phyloP scores from a whole-genome alignment of 768 basidiomycete genomes.

The Russula sp. region DNA sequence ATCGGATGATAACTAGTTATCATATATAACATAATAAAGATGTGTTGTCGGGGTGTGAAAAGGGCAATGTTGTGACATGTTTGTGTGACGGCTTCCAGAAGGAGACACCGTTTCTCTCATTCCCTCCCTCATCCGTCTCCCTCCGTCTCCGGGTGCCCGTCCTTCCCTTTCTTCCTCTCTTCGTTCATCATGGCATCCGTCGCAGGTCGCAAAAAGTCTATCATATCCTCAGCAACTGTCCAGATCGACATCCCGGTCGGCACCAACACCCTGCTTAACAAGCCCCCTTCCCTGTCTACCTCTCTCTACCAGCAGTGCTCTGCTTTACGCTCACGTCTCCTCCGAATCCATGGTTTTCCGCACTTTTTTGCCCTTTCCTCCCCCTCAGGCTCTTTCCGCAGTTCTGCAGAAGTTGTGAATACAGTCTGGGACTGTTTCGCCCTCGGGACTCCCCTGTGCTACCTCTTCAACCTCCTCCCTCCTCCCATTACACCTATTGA shows the following conservation, averaged over 20 bases:
- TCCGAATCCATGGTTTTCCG: slow-evolving; percentile 69
- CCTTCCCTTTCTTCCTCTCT: slow-evolving; percentile 4
- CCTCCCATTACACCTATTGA: slow-evolving; percentile 33
- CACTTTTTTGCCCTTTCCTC: slow-evolving; percentile 60
- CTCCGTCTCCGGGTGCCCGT: slow-evolving; percentile 2
- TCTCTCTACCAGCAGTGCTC: slow-evolving; percentile 93
- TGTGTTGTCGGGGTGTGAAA: slow-evolving; percentile 18
- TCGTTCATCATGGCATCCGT: slow-evolving; percentile 36
- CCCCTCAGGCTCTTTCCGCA: slow-evolving; percentile 49
- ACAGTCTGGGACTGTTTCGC: slow-evolving; percentile 94
- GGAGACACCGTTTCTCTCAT: slow-evolving; percentile 10
- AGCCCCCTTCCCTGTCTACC: slow-evolving; percentile 77
- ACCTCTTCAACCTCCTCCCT: slow-evolving; percentile 90
- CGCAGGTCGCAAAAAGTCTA: slow-evolving; percentile 62
- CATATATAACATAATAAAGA: background rate
- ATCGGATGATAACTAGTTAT: background rate
- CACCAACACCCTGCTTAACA: slow-evolving; percentile 85
- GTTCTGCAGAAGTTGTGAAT: slow-evolving; percentile 86
- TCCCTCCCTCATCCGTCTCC: slow-evolving; percentile 13
- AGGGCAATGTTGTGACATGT: background rate
- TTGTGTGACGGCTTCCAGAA: background rate
- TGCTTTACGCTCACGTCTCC: slow-evolving; percentile 63
- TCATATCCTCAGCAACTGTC: slow-evolving; percentile 55
- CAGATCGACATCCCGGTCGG: slow-evolving; percentile 69
- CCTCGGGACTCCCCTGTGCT: slow-evolving; percentile 88